These are phyloP conservation scores for Fusarium nygamai DNA, from an alignment of 2,329 filamentous ascomycete species.

Conservation along the genomic window DNA sequence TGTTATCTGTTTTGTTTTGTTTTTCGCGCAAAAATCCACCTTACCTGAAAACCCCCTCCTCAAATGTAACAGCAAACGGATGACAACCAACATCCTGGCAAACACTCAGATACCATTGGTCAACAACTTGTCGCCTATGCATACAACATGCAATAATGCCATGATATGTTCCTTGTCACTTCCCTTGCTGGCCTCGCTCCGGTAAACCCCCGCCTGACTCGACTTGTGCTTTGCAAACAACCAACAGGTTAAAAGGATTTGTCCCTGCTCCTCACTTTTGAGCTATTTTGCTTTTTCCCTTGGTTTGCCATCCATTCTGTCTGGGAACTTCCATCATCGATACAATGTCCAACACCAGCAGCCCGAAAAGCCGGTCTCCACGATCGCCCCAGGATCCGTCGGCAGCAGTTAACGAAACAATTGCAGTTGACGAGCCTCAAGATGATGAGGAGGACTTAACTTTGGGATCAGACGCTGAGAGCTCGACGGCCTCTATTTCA, in stretches of 20 bases:
- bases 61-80: neutral
- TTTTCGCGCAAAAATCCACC: neutral
- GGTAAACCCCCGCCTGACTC: neutral
- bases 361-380: neutral
- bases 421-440: neutral
- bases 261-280: accelerated
- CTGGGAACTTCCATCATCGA: accelerated
- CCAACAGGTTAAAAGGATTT: neutral
- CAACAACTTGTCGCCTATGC: neutral
- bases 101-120: neutral
- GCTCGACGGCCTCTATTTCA: neutral
- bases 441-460: neutral
- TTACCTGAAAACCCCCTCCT: neutral
- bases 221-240: accelerated
- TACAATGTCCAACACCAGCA: neutral
- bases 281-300: too few relatives aligned
- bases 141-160: neutral
- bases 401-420: neutral
- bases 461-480: neutral
- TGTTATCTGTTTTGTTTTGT: neutral
- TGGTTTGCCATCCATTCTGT: neutral
- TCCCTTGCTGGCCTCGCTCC: neutral
- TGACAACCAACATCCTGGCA: neutral
- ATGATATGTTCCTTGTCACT: neutral
- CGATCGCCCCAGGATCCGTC: neutral